Evolutionary conservation across 495 filamentous ascomycete species (phyloP).

Genomic region (Evernia prunastri): DNA sequence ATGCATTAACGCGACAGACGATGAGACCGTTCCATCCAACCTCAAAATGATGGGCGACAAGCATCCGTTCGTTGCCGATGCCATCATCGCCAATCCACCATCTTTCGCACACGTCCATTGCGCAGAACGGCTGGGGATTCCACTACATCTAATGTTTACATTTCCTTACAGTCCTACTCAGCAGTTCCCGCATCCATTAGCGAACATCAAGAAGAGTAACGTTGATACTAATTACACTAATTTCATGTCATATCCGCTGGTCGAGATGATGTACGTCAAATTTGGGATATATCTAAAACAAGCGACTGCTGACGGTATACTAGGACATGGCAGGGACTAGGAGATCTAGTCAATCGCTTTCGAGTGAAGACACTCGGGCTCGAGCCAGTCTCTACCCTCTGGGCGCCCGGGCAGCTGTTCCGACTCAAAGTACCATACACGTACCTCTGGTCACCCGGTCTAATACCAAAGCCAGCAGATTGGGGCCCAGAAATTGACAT

Average conservation of each 20-base stretch:
- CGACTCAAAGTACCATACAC: constrained; percentile 57
- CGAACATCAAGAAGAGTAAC: constrained; percentile 58
- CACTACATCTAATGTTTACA: constrained; percentile 61
- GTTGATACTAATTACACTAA: constrained; percentile 58
- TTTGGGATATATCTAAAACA: background rate
- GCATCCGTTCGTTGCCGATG: constrained; percentile 58
- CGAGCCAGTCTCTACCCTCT: constrained; percentile 55
- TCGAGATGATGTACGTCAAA: constrained; percentile 51
- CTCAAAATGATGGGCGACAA: constrained; percentile 47
- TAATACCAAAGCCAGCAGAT: constrained; percentile 60
- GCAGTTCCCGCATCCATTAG: constrained; percentile 65
- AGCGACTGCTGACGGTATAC: constrained; percentile 13
- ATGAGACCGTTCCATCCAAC: constrained; percentile 44
- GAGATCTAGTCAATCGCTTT: constrained; percentile 62
- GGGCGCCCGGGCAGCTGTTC: constrained; percentile 58
- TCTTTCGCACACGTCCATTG: constrained; percentile 62
- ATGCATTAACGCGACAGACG: constrained; percentile 41
- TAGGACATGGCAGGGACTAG: constrained; percentile 49
- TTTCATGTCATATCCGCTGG: constrained; percentile 66
- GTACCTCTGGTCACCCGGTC: constrained; percentile 58
- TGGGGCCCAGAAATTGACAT: constrained; percentile 58
- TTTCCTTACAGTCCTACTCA: constrained; percentile 63
- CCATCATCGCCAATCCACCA: constrained; percentile 65
- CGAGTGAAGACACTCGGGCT: constrained; percentile 52
- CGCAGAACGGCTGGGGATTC: constrained; percentile 58